Conservation (phyloP, 2,329 filamentous ascomycete genomes). For the Venturia carpophila region DNA sequence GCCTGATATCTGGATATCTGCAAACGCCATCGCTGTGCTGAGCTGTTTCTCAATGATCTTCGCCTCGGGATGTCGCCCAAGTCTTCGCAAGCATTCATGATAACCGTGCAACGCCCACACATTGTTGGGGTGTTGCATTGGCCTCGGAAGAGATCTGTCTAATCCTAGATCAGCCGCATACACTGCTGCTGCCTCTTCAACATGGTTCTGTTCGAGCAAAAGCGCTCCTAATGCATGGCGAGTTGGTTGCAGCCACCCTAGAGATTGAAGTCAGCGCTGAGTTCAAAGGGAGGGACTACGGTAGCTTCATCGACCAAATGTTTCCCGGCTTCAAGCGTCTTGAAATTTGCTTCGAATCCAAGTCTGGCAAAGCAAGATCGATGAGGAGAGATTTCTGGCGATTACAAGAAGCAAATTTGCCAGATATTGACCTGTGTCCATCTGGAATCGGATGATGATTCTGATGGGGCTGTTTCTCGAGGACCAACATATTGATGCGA, state of each 20-base stretch:
- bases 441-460: not conserved
- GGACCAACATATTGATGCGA: not conserved
- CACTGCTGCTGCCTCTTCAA: constrained; percentile 32
- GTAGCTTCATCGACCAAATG: not conserved
- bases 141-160: constrained; percentile 50
- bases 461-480: not conserved
- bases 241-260: constrained; percentile 65
- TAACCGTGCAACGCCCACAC: constrained; percentile 69
- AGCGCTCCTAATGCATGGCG: constrained; percentile 64
- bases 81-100: constrained; percentile 56
- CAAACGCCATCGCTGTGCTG: constrained; percentile 44
- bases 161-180: constrained; percentile 37
- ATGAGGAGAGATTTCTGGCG: not conserved
- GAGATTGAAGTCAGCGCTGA: not conserved
- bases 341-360: not conserved
- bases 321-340: not conserved
- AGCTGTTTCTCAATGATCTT: constrained; percentile 43
- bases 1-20: constrained; percentile 51
- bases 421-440: not conserved
- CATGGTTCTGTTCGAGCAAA: constrained; percentile 55
- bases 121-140: constrained; percentile 61
- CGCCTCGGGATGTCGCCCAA: constrained; percentile 45
- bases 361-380: not conserved
- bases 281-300: not conserved
- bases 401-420: not conserved